Base-by-base conservation (phyloP, 768 basidiomycete genomes). In the Glaciozyma antarctica region DNA sequence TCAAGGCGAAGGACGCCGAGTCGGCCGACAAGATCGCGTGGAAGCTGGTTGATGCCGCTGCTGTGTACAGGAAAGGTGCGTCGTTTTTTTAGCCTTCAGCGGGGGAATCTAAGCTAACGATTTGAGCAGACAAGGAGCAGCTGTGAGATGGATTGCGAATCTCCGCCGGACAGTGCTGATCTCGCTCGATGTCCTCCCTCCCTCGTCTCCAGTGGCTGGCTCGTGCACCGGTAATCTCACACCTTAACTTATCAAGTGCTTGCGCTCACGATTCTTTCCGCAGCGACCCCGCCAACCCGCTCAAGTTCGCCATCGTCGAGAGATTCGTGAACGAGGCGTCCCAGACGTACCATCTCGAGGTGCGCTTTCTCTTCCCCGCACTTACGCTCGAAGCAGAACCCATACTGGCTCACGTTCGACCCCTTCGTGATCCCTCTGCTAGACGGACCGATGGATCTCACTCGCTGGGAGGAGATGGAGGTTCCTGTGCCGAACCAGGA, bases 291-390 rank as follows among this genome's bases (percentile, higher is more conserved):
- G 19, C n/a, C 15, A 43, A 58, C 21, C 57, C 57, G 16, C 43
- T 58, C 41, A 45, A 58, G 24, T 58, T 58, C 43, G 57, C 57
- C 41, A 58, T 58, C 57, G 28, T 58, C 44, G 57, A 58, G 57
- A 41, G 57, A 7, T 58, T 58, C 57, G 24, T 47, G 16, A 45
- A 4, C 28, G 57, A 58, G 57, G 57, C 57, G 7, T 58, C 57
- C 41, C 57, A 58, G 57, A 58, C 45, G 57, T 58, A 58, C 43
- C 57, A 58, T 13, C 57, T 58, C 24, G 57, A 58, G 55, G 55
- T 56, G 2, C 34, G 34, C 16, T 19, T 7, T 30, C 26, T 4
- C 32, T 32, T 30, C 19, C 12, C 26, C 13, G 26, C 9, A 10
- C 13, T 12, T 53, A 2, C 21, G 17, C 16, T 30, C 5, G 12